Base-by-base conservation (phyloP, 352 stramenopile genomes). In the Elongisporangium prolatum region DNA sequence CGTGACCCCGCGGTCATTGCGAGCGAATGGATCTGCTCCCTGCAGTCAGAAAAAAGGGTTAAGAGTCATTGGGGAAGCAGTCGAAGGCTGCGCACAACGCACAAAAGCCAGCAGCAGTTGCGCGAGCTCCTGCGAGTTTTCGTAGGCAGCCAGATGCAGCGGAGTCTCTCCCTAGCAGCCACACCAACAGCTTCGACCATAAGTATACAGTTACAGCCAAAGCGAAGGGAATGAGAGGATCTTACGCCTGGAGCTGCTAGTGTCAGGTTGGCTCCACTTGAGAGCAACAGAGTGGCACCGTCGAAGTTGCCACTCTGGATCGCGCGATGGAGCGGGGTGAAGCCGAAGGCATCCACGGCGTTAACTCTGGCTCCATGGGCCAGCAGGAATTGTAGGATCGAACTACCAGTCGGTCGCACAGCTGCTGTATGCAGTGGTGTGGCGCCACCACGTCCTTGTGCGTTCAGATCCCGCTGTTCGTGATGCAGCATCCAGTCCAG, bases 81-180 rank as follows among this genome's bases (percentile, higher is more conserved):
- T 13, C 34, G 10, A 44, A 4, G 34, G 11, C 34, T 16, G 11
- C 20, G 16, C 4, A 48, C 13, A 1, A 71, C 68, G 20, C 65
- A 75, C 68, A 52, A 72, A 75, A 1, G 57, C 68, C 17, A 75
- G 51, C 4, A 75, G 21, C 9, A 75, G 59, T 21, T 72, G 68
- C n/a, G 68, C 60, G 37, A 75, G 60, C 34, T 75, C 68, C 14
- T 61, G 48, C 0, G 60, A 58, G 54, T 75, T 75, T 44, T 72
- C 68, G 44, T 72, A 75, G 2, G 64, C 68, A 14, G 68, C 68
- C 2, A 75, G 57, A 59, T 75, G 68, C 61, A 75, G 49, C 52
- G 61, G 57, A 24, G 68, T 65, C 17, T 75, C 68, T 21, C 57
- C 48, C 68, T 72, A 24, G 24, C 3, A 21, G 18, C 51, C 17